phyloP scores from a whole-genome alignment of 1,284 basidiomycete species.

The Sporisorium graminicola region DNA sequence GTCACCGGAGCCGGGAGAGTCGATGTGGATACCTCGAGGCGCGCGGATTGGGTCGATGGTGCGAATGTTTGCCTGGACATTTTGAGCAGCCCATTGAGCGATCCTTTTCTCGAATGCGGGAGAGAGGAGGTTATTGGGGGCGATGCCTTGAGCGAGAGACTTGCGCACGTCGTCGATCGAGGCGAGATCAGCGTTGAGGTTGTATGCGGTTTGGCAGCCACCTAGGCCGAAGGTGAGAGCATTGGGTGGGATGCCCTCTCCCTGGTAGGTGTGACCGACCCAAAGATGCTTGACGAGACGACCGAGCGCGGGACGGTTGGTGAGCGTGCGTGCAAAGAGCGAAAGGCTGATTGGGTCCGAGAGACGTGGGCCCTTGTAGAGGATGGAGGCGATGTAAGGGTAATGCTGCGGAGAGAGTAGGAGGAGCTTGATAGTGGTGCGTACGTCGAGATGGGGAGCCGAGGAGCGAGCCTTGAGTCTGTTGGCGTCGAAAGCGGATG shows the following conservation, averaged over 20 bases:
- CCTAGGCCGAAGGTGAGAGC: conserved; percentile 42
- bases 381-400: conserved; percentile 51
- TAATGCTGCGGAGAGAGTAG: conserved; percentile 52
- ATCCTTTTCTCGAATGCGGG: conserved; percentile 50
- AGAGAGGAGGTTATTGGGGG: conserved; percentile 40
- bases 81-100: conserved; percentile 50
- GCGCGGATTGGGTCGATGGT: conserved; percentile 46
- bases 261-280: conserved; percentile 53
- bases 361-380: conserved; percentile 52
- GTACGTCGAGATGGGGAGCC: conserved; percentile 47
- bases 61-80: conserved; percentile 48
- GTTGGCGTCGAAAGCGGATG: conserved; percentile 40
- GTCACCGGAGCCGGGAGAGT: conserved; percentile 49
- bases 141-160: conserved; percentile 39
- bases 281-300: conserved; percentile 54
- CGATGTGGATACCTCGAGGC: conserved; percentile 49
- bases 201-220: conserved; percentile 42
- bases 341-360: conserved; percentile 53
- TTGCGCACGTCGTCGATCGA: conserved; percentile 41
- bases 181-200: conserved; percentile 43
- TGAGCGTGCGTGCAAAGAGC: conserved; percentile 47
- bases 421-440: conserved; percentile 48
- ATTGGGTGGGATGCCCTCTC: conserved; percentile 44
- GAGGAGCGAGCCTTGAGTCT: conserved; percentile 46
- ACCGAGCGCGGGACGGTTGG: conserved; percentile 49